Conservation (phyloP, 306 rosid species). For the Dalbergia cultrata region DNA sequence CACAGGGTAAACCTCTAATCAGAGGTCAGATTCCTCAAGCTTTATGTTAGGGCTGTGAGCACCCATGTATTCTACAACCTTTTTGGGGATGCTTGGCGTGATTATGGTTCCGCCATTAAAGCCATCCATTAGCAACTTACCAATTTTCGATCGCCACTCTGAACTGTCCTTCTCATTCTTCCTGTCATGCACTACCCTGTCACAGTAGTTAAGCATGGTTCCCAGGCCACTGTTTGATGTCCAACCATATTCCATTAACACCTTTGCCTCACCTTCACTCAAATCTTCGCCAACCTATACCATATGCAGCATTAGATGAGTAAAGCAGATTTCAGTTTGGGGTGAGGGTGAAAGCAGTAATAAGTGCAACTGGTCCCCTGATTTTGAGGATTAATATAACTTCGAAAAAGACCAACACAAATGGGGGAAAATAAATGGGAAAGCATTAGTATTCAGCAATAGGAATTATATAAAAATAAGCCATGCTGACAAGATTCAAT, state of each 20-base stretch:
- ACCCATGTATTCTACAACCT: slow-evolving; percentile 51
- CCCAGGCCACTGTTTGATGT: slow-evolving; percentile 80
- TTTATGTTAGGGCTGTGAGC: slow-evolving; percentile 53
- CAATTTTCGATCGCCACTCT: slow-evolving; percentile 90
- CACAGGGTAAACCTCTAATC: slow-evolving; percentile 48
- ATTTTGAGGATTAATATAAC: slow-evolving; percentile 3
- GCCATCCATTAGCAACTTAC: slow-evolving; percentile 79
- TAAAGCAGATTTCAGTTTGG: not conserved
- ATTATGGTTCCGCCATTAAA: slow-evolving; percentile 68
- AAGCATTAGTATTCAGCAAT: not conserved
- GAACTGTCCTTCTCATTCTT: slow-evolving; percentile 62
- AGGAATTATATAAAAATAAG: slow-evolving; percentile 20
- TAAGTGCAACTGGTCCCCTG: not conserved
- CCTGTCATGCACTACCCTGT: slow-evolving; percentile 89
- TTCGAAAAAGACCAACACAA: not conserved
- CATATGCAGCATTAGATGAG: slow-evolving; percentile 35
- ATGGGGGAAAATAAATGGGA: not conserved
- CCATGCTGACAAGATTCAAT: not conserved
- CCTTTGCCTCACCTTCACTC: slow-evolving; percentile 79
- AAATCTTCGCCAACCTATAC: slow-evolving; percentile 63
- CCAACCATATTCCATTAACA: slow-evolving; percentile 86
- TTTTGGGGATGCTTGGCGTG: slow-evolving; percentile 55
- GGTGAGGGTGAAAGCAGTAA: slow-evolving; percentile 8
- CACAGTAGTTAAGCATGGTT: slow-evolving; percentile 85
- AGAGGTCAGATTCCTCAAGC: slow-evolving; percentile 49